These are phyloP conservation scores for Capronia americana DNA, from an alignment of 2,329 filamentous ascomycete species.

Conservation along the genomic window DNA sequence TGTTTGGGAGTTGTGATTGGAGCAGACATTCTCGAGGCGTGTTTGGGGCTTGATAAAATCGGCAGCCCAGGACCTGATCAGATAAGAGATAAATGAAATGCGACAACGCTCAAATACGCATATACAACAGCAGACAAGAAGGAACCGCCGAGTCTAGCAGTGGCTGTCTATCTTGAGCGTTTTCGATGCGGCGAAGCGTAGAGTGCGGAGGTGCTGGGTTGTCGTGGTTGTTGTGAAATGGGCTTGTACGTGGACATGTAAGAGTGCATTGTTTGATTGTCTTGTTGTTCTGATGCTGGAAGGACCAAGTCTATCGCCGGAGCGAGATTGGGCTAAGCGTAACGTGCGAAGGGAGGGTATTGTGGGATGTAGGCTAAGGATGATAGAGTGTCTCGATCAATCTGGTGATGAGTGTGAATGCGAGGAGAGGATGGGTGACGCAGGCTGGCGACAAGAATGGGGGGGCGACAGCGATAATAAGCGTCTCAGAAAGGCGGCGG, in stretches of 20 bases:
- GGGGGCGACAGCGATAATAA: not conserved
- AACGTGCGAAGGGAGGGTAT: not conserved
- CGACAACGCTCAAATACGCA: constrained; percentile 39
- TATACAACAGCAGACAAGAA: constrained; percentile 19
- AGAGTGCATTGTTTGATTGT: constrained; percentile 38
- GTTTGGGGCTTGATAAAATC: constrained; percentile 55
- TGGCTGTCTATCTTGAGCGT: constrained; percentile 38
- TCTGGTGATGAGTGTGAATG: constrained; percentile 24
- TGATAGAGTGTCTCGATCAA: constrained; percentile 34
- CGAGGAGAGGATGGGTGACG: constrained; percentile 9
- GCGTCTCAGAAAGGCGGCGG: constrained; percentile 11
- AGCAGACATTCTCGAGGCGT: constrained; percentile 51
- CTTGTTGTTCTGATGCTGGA: constrained; percentile 14
- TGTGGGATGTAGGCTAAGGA: constrained; percentile 9
- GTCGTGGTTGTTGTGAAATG: constrained; percentile 32
- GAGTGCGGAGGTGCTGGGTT: constrained; percentile 28
- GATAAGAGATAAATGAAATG: constrained; percentile 42
- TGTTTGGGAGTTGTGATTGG: constrained; percentile 43
- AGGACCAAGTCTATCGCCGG: constrained; percentile 22
- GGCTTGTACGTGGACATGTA: constrained; percentile 26
- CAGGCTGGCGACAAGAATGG: constrained; percentile 3
- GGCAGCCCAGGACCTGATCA: constrained; percentile 48
- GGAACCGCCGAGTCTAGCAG: constrained; percentile 17
- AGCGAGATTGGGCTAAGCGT: constrained; percentile 7
- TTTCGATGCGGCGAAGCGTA: constrained; percentile 36